phyloP scores from a whole-genome alignment of 164 flowering plant genomes.

The Berberis vulgaris region DNA sequence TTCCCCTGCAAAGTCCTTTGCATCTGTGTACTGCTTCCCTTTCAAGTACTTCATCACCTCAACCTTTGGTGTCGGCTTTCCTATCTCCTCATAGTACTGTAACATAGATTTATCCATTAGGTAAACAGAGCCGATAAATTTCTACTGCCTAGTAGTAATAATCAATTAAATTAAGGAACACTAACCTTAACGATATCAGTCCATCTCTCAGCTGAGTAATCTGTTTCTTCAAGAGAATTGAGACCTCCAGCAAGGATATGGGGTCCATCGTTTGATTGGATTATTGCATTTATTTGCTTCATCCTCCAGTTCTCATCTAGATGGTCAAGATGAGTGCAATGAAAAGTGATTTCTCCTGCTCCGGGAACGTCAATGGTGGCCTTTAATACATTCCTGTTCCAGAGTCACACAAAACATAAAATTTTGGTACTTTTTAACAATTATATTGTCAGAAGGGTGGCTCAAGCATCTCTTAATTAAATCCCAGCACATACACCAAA shows the following conservation, averaged over 20 bases:
- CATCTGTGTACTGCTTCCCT: constrained; percentile 65
- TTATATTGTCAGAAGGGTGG: neutral
- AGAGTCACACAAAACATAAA: neutral
- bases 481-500: no score
- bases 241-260: constrained; percentile 90
- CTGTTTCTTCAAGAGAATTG: constrained; percentile 82
- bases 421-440: neutral
- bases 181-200: constrained; percentile 77
- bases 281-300: constrained; percentile 84
- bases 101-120: neutral
- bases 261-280: constrained; percentile 49
- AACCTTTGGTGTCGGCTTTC: constrained; percentile 81
- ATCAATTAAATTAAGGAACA: neutral
- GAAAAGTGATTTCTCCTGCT: constrained; percentile 66
- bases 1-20: constrained; percentile 85
- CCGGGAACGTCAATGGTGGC: constrained; percentile 77
- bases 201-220: constrained; percentile 88
- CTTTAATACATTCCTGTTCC: constrained; percentile 75
- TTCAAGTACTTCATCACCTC: constrained; percentile 81
- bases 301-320: constrained; percentile 92
- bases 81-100: constrained; percentile 91
- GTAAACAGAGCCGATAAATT: neutral
- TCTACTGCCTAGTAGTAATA: neutral
- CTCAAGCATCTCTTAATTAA: no score
- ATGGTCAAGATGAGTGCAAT: constrained; percentile 90